These are phyloP conservation scores for Talaromyces wortmannii DNA, from an alignment of 495 filamentous ascomycete genomes.

Conservation along the genomic window DNA sequence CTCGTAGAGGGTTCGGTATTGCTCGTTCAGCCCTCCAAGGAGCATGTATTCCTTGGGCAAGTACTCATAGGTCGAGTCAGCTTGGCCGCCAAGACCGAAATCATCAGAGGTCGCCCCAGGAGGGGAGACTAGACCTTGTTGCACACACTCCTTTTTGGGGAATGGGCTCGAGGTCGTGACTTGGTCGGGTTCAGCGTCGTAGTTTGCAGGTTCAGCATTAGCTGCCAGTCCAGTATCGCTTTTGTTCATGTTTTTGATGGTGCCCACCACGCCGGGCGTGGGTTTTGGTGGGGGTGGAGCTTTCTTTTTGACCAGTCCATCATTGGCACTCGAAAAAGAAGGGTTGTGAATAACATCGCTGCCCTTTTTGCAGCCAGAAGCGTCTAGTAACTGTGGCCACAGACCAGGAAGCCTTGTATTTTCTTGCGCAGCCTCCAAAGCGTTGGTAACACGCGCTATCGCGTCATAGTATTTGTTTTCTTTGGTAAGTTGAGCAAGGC, in stretches of 20 bases:
- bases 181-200: conserved; percentile 3
- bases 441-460: conserved; percentile 83
- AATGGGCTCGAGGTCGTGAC: not conserved
- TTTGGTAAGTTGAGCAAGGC: conserved; percentile 84
- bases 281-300: conserved; percentile 5
- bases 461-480: conserved; percentile 91
- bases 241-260: conserved; percentile 14
- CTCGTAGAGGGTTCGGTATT: conserved; percentile 79
- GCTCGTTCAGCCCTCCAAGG: conserved; percentile 72
- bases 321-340: not conserved
- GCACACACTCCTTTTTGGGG: conserved; percentile 34
- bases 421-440: conserved; percentile 72
- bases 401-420: conserved; percentile 72
- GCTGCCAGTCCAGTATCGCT: conserved; percentile 15
- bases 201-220: conserved; percentile 20
- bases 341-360: conserved; percentile 1
- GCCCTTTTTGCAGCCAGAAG: conserved; percentile 52
- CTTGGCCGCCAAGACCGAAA: conserved; percentile 73
- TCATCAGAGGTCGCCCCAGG: conserved; percentile 20
- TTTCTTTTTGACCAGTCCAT: conserved; percentile 4
- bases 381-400: conserved; percentile 78
- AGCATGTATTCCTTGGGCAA: conserved; percentile 74
- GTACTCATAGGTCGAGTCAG: conserved; percentile 94
- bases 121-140: conserved; percentile 42
- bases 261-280: not conserved